Percentiles rank a stretch among this genome's conserved stretches.
phyloP scores from a whole-genome alignment of 768 basidiomycete species.

The Suillus bovinus region DNA sequence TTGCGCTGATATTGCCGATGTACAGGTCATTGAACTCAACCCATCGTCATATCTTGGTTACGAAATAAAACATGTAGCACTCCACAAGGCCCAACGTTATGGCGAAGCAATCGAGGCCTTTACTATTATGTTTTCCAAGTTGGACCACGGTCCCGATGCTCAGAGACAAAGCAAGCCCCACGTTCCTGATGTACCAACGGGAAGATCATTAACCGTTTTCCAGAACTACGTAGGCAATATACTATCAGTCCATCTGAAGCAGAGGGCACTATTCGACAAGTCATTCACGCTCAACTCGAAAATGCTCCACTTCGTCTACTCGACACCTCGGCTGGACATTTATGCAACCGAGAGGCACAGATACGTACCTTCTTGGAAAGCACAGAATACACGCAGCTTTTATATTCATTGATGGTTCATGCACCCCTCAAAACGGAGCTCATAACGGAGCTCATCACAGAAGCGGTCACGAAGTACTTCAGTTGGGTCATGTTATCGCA shows the following conservation, averaged over 20 bases:
- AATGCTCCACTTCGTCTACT: conserved; percentile 7
- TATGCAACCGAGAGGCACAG: not conserved
- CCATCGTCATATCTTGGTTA: not conserved
- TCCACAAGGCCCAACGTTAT: not conserved
- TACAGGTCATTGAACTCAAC: not conserved
- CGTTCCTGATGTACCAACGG: not conserved
- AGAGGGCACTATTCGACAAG: not conserved
- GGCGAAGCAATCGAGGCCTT: not conserved
- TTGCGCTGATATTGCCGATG: not conserved
- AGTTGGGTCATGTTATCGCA: conserved; percentile 1
- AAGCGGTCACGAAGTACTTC: not conserved
- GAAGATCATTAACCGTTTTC: not conserved
- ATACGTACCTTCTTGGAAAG: not conserved
- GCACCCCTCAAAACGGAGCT: not conserved
- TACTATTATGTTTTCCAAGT: not conserved
- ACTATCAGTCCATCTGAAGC: not conserved
- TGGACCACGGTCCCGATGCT: not conserved
- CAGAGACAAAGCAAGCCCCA: not conserved
- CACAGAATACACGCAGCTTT: not conserved
- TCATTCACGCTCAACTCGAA: not conserved
- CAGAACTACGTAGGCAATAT: not conserved
- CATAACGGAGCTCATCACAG: not conserved
- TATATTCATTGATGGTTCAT: not conserved
- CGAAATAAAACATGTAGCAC: not conserved
- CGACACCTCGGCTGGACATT: not conserved